Percentiles rank a stretch among this genome's conserved stretches.
Evolutionary conservation across 176 grass and related monocot genomes (phyloP).

Genomic region (Cenchrus fungigraminus): DNA sequence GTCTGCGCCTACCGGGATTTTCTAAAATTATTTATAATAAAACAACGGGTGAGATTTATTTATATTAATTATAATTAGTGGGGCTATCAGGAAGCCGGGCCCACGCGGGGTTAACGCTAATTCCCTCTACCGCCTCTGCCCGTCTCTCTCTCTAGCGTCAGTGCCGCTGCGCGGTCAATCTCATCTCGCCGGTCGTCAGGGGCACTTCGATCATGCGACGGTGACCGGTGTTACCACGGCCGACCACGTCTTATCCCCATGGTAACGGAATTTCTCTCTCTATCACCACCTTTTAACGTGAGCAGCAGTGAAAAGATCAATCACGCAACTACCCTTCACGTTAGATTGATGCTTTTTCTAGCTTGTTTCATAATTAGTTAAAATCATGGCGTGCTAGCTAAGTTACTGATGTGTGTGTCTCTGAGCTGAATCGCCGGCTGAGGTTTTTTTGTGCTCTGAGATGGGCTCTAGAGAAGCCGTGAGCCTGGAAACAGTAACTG

Average conservation of each 20-base stretch:
- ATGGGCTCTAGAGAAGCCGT: background rate
- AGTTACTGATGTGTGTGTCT: no score
- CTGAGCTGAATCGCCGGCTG: background rate
- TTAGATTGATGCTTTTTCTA: background rate
- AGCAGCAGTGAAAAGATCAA: background rate
- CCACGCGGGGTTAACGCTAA: slow-evolving; percentile 39
- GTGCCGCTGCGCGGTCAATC: background rate
- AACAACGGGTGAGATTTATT: background rate
- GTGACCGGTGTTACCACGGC: slow-evolving; percentile 19
- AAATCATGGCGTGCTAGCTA: background rate
- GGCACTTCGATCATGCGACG: background rate
- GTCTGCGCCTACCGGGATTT: slow-evolving; percentile 30
- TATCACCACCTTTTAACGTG: background rate
- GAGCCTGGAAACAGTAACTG: background rate
- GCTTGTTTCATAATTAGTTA: background rate
- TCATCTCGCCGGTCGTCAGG: background rate
- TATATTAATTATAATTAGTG: background rate
- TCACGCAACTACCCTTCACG: background rate
- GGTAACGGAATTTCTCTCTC: slow-evolving; percentile 25
- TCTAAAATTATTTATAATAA: no score
- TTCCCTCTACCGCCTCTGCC: slow-evolving; percentile 21
- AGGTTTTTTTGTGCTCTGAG: background rate
- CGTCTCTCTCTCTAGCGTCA: background rate
- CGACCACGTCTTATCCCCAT: slow-evolving; percentile 48
- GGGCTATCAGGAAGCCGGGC: background rate